These are phyloP conservation scores for Silene uniflora DNA, from an alignment of 148 eudicot genomes.

Conservation along the genomic window DNA sequence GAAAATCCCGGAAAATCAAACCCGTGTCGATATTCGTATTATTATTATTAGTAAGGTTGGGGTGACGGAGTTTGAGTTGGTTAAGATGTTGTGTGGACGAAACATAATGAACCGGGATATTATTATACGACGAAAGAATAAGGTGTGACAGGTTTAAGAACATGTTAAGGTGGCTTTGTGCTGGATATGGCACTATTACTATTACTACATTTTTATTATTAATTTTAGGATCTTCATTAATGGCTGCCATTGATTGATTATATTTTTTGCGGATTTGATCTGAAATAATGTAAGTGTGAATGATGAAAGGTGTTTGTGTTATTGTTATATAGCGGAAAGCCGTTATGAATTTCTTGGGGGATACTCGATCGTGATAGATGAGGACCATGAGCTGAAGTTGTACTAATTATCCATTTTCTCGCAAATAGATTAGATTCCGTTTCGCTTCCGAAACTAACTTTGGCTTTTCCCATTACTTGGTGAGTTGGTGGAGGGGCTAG, in stretches of 20 bases:
- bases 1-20: neutral
- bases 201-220: neutral
- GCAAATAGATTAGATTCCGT: too few species aligned
- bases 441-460: too few species aligned
- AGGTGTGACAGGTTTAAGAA: neutral
- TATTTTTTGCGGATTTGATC: neutral
- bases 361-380: too few species aligned
- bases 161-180: constrained; percentile 13
- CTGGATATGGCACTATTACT: neutral
- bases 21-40: too few species aligned
- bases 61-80: neutral
- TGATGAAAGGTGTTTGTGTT: neutral
- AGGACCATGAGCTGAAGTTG: too few species aligned
- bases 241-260: too few species aligned
- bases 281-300: neutral
- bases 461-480: too few species aligned
- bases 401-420: too few species aligned
- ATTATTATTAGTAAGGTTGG: neutral
- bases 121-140: neutral
- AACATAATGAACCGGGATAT: constrained; percentile 1
- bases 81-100: constrained; percentile 7
- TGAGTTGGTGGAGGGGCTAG: too few species aligned
- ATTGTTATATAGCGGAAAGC: too few species aligned
- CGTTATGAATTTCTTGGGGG: too few species aligned
- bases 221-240: too few species aligned